Percentiles rank a stretch among this genome's conserved stretches.
phyloP scores from a whole-genome alignment of 257 asterid species.

The Gentiana macrophylla region DNA sequence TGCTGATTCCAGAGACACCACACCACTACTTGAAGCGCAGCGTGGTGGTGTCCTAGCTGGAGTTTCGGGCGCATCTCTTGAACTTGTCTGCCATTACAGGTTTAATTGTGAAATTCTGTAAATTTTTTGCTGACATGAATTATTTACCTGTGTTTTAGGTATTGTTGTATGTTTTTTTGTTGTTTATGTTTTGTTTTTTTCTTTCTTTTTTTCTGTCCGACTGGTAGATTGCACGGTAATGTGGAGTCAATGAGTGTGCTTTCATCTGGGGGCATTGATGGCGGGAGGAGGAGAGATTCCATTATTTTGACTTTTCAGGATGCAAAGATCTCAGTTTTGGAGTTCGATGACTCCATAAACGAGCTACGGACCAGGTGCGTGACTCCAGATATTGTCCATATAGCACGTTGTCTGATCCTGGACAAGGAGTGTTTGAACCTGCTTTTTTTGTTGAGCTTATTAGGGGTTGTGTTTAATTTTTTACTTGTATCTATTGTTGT shows the following conservation, averaged over 20 bases:
- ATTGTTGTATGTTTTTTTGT: background rate
- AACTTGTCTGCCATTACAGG: conserved; percentile 87
- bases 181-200: background rate
- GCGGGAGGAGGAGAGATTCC: conserved; percentile 78
- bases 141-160: too few species aligned
- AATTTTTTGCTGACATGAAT: too few species aligned
- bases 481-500: too few species aligned
- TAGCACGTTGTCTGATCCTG: too few species aligned
- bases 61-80: conserved; percentile 68
- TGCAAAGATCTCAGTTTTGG: conserved; percentile 81
- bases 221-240: conserved; percentile 83
- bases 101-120: conserved; percentile 3
- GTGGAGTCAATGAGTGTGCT: conserved; percentile 78
- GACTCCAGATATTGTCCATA: background rate
- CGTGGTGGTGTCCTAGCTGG: conserved; percentile 87
- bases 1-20: conserved; percentile 31
- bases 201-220: background rate
- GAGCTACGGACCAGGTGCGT: conserved; percentile 81
- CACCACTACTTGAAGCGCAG: conserved; percentile 38
- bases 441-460: too few species aligned
- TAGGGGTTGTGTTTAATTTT: background rate
- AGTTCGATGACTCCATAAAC: conserved; percentile 84
- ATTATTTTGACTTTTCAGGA: conserved; percentile 74
- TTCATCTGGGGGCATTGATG: conserved; percentile 60
- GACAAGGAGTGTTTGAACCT: too few species aligned